Evolutionary conservation across 495 filamentous ascomycete genomes (phyloP).

Genomic region (Neurospora hispaniola): DNA sequence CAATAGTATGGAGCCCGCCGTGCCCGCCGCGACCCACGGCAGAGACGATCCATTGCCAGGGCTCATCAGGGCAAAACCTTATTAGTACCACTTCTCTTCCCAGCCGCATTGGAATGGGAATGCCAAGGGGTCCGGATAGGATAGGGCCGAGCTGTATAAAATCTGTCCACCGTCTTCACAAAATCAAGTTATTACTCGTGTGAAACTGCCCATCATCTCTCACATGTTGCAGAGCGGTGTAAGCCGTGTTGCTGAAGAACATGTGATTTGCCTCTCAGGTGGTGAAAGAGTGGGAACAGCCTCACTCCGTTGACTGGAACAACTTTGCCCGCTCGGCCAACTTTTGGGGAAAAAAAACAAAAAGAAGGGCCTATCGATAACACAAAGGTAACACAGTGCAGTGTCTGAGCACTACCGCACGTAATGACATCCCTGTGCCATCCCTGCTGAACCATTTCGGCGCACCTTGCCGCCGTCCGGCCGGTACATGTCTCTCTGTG

Average conservation of each 20-base stretch:
- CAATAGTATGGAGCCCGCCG: background rate
- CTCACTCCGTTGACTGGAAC: background rate
- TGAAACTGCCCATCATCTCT: background rate
- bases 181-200: background rate
- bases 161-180: background rate
- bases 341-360: background rate
- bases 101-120: background rate
- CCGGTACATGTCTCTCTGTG: background rate
- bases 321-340: background rate
- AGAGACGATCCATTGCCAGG: background rate
- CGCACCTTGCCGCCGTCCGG: background rate
- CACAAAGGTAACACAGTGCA: background rate
- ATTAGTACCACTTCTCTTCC: background rate
- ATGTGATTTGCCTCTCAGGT: background rate
- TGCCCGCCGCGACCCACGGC: background rate
- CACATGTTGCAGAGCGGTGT: background rate
- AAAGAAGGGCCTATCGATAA: constrained; percentile 1
- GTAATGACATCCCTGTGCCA: background rate
- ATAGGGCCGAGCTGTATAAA: background rate
- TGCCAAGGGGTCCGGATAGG: background rate
- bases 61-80: background rate
- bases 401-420: background rate
- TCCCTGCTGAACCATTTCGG: background rate
- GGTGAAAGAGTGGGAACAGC: background rate
- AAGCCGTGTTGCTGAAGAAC: background rate